Evolutionary conservation across 768 basidiomycete genomes (phyloP), one percentile per base, ranked within the genome.

Genomic region (Podaxis sp.): DNA sequence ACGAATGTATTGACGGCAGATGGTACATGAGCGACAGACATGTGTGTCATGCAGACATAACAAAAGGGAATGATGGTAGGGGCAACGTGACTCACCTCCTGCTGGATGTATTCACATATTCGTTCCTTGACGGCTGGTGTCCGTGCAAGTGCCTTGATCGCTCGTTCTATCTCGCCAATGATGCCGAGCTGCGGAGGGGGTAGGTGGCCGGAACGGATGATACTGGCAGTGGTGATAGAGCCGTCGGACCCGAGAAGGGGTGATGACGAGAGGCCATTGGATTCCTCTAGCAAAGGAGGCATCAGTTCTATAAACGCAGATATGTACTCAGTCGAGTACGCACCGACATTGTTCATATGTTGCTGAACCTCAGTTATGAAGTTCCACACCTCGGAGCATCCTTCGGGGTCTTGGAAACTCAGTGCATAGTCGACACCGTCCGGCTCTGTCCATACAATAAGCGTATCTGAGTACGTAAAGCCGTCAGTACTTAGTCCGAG

Each of bases 381-480:
- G 69, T 90, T 92, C 96, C 97, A 99, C 54, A 99, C 93, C 78
- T 99, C 95, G 36, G 88, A 83, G 68, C 96, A 99, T 33, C 96
- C 97, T 65, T 95, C 93, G 0, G 93, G 86, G 68, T 98, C 96
- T 71, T 98, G 96, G 69, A 99, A 99, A 69, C 95, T 96, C 58
- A 99, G 80, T 2, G 96, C 96, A 72, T 97, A 96, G 75, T 99
- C 97, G 40, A 91, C 87, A 30, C 93, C 93, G 66, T 93, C 90
- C 1, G 93, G 92, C 73, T 99, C 96, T 3, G 96, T 99, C 97
- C 97, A 99, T 19, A 98, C 96, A 68, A 99, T 98, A 53, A 99
- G 84, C 12, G 97, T 99, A 71, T 98, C 96, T 96, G 76, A 33
- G 56, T 56, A 59, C 12, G 42, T 39, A 56, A 22, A 36, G 54